Evolutionary conservation across 768 basidiomycete genomes (phyloP), one percentile per base, ranked within the genome.

Genomic region (Coprinopsis sp.): DNA sequence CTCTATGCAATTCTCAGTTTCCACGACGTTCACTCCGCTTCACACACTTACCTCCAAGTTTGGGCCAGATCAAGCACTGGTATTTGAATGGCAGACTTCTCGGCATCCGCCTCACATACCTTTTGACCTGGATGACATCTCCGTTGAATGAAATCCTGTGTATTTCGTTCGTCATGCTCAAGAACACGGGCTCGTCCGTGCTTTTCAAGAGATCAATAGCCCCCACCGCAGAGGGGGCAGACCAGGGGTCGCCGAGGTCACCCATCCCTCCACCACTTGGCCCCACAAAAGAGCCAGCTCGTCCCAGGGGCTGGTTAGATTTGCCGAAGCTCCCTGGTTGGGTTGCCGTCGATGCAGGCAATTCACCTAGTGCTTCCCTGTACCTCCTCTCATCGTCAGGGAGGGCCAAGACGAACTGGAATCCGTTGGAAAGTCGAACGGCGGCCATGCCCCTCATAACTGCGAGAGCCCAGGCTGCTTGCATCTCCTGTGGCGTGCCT

Each of bases 361-460:
- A n/a, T n/a, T n/a, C n/a, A n/a, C n/a, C n/a, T n/a, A n/a, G n/a
- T n/a, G n/a, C n/a, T n/a, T n/a, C n/a, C n/a, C n/a, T n/a, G n/a
- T n/a, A n/a, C n/a, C n/a, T n/a, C n/a, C n/a, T n/a, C n/a, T n/a
- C n/a, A n/a, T n/a, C 27, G 25, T 37, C 25, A 10, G 11, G 12
- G 13, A 12, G 16, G 78, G 73, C 19, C 14, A 93, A 68, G 18
- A 96, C 81, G 56, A 97, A 90, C 61, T 97, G 95, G 64, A 97
- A 98, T 18, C 94, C 94, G 63, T 97, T 92, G 11, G 88, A 82
- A 11, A 98, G 75, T 19, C 95, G 77, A 36, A 96, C 84, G 3
- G 89, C 91, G 1, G 90, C 90, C 88, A 98, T 94, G 27, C 89
- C 91, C 22, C 86, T 80, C 87, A 98, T 91, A 14, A 91, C 84